phyloP scores from a whole-genome alignment of 345 rosid species.

The Iberis pinnata region DNA sequence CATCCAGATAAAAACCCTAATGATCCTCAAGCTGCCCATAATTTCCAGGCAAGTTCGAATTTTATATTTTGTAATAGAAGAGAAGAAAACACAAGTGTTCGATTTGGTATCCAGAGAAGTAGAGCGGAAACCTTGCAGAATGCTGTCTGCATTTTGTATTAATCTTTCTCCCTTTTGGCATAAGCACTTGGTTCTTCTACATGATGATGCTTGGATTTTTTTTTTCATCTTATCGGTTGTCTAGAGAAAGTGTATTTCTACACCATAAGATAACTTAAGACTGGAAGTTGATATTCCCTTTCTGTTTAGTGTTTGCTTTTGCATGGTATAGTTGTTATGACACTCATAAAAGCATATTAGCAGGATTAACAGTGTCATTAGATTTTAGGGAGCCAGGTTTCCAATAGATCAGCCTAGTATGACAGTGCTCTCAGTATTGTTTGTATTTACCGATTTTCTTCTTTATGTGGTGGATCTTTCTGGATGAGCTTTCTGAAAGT shows the following conservation, averaged over 20 bases:
- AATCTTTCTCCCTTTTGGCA: neutral
- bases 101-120: neutral
- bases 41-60: constrained; percentile 63
- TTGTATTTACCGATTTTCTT: too few species aligned
- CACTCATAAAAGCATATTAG: neutral
- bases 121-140: too few species aligned
- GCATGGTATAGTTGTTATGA: neutral
- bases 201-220: constrained; percentile 7
- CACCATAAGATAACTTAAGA: too few species aligned
- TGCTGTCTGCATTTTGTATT: too few species aligned
- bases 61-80: neutral
- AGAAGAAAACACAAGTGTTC: neutral
- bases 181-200: neutral
- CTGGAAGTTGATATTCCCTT: neutral
- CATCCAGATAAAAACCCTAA: constrained; percentile 97
- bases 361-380: neutral
- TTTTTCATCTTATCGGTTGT: too few species aligned
- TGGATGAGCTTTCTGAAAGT: neutral
- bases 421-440: neutral
- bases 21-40: constrained; percentile 87
- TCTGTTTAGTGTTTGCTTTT: neutral
- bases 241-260: too few species aligned
- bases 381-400: too few species aligned
- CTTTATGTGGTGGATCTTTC: neutral
- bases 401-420: constrained; percentile 1